Evolutionary conservation across 2,329 filamentous ascomycete genomes (phyloP), one percentile per base, ranked within the genome.

Genomic region (Colletotrichum tabaci): DNA sequence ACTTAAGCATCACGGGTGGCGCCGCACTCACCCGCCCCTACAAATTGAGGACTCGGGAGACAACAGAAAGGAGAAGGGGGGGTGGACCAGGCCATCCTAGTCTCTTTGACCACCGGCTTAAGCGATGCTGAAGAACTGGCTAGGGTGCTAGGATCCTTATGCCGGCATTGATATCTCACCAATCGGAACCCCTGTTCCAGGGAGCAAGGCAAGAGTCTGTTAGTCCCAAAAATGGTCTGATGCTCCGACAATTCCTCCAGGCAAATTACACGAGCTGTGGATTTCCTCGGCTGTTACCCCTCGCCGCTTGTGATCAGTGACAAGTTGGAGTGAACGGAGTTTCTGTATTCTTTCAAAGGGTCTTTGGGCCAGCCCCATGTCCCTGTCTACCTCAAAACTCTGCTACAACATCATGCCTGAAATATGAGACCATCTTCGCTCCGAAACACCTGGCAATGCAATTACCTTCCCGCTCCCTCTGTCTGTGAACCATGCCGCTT

Each of bases 1-100:
- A 57, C 53, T 42, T 57, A 57, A 57, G 40, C 35, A 57, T 57
- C 18, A 40, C 53, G 53, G 53, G 53, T 42, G 53, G 53, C 53
- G 35, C 53, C 53, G 53, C 18, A 15, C 8, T n/a, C 35, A 40
- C 10, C 18, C 35, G 16, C 53, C 53, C 53, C 35, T 38, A 23
- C 18, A 16, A 35, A 9, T 26, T 12, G 30, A 35, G 30, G 30
- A 35, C 15, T 35, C 13, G 21, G 9, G 16, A 38, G 57, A 30
- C 13, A 12, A 30, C 18, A 21, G 26, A 49, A 61, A 61, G n/a
- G 44, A 44, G 46, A 30, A n/a, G 21, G 26, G 23, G 47, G 49
- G n/a, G 44, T 44, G 46, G 58, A 38, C n/a, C 18, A 30, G 30
- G 15, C 12, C n/a, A n/a, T 9, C 57, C 57, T 47, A n/a, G 30